Evolutionary conservation across 495 filamentous ascomycete genomes (phyloP), one percentile per base, ranked within the genome.

Genomic region (Penicillium roqueforti): DNA sequence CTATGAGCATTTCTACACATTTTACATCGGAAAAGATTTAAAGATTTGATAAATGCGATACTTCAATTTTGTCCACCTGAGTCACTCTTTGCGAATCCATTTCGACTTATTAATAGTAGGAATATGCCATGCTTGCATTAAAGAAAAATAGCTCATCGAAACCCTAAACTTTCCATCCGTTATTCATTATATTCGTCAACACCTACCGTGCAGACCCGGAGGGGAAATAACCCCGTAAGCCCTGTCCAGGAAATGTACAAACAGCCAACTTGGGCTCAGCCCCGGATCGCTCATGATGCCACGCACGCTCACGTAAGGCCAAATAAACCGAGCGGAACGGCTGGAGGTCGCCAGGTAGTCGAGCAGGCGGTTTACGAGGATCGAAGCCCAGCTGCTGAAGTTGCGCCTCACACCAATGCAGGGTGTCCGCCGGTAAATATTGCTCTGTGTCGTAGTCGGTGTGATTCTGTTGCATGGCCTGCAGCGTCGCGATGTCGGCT

Each of bases 271-370:
- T 43, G 0, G 50, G 50, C 4, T 52, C 28, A 4, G 39, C 50
- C 28, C 39, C 50, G 0, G 29, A 52, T 4, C 39, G 28, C 20
- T 52, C 39, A 26, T 52, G 50, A 0, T 31, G 50, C 50, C 50
- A 52, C 4, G 50, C 50, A 4, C 50, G 28, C 50, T 52, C 50
- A 14, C 50, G 39, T 1, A 52, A 31, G 32, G 39, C 50, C 14
- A 52, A 8, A 10, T 52, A 52, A 16, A 52, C 50, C 1, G 50
- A 43, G 13, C 50, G 50, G 29, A 52, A 52, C 4, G 50, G 50
- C n/a, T 52, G 50, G 3, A 52, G 29, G 16, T 52, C 50, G 4
- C 50, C 50, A 13, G 50, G 50, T 1, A 44, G 22, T 13, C 50
- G 18, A 4, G 50, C 50, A 19, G 50, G 50, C 19, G 50, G 50